phyloP scores from a whole-genome alignment of 73 alveolate genomes.

The Stentor coeruleus region DNA sequence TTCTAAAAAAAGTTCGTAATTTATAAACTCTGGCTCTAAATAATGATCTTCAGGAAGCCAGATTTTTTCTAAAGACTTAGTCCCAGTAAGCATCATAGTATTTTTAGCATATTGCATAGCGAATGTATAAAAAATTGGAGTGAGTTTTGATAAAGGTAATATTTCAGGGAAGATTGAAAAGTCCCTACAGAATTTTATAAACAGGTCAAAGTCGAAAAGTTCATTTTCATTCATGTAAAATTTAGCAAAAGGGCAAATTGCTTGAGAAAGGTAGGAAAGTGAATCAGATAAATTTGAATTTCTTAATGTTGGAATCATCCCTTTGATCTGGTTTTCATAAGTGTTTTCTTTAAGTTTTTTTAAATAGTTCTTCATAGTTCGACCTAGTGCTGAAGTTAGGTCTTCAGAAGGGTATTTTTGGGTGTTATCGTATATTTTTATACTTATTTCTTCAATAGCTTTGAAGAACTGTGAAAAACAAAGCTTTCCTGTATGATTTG shows the following conservation, averaged over 20 bases:
- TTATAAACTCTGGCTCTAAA: neutral
- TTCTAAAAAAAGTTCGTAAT: neutral
- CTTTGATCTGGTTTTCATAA: conserved; percentile 10
- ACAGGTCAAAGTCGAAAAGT: neutral
- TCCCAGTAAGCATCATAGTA: neutral
- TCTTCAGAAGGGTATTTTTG: neutral
- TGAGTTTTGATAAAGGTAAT: neutral
- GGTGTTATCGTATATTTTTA: neutral
- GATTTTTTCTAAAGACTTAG: conserved; percentile 7
- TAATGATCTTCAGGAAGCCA: neutral
- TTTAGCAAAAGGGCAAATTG: neutral
- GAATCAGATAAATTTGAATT: neutral
- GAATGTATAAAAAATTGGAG: neutral
- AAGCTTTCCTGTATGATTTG: neutral
- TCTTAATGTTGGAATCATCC: neutral
- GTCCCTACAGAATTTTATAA: conserved; percentile 5
- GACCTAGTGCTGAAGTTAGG: neutral
- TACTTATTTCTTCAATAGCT: neutral
- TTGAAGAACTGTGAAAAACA: neutral
- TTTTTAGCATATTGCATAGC: conserved; percentile 5
- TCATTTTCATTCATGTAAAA: neutral
- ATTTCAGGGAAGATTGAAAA: conserved; percentile 13
- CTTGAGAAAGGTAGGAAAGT: neutral
- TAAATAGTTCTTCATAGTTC: neutral
- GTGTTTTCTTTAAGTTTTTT: neutral